These are phyloP conservation scores for Coprinopsis strossmayeri DNA, from an alignment of 768 basidiomycete species.

Conservation along the genomic window DNA sequence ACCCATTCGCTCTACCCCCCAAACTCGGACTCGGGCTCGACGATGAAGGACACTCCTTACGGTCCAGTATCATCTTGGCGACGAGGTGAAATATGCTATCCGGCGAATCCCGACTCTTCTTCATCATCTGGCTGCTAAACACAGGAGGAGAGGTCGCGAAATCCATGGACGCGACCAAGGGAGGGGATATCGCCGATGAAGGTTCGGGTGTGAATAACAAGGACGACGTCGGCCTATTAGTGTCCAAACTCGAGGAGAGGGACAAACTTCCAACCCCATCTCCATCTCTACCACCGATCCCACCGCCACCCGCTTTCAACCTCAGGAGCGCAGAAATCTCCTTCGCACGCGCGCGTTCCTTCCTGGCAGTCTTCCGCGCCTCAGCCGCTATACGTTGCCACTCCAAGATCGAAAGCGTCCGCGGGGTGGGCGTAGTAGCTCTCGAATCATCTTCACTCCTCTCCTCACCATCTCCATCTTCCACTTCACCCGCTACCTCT, in stretches of 20 bases:
- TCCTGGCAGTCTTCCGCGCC: constrained; percentile 12
- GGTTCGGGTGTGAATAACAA: not conserved
- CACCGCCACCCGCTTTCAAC: constrained; percentile 45
- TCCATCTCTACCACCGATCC: constrained; percentile 31
- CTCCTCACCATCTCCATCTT: constrained; percentile 23
- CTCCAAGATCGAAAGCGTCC: not conserved
- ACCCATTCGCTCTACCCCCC: not conserved
- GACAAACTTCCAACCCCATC: constrained; percentile 3
- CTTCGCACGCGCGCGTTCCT: constrained; percentile 46
- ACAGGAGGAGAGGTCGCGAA: not conserved
- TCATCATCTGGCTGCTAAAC: not conserved
- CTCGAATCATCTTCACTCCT: not conserved
- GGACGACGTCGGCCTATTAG: not conserved
- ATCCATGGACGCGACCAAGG: not conserved
- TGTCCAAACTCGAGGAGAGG: not conserved
- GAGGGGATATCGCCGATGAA: not conserved
- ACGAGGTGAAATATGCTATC: constrained; percentile 29
- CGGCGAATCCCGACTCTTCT: constrained; percentile 4
- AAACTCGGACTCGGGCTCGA: not conserved
- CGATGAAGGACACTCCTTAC: no score
- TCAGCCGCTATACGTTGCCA: constrained; percentile 3
- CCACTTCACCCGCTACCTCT: no score
- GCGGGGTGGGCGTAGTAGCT: no score
- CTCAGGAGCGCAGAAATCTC: constrained; percentile 52
- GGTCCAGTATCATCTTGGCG: constrained; percentile 32